Percentiles rank a stretch among this genome's conserved stretches.
phyloP scores from a whole-genome alignment of 192 early-diverging fungal species.

The Coemansia sp. region DNA sequence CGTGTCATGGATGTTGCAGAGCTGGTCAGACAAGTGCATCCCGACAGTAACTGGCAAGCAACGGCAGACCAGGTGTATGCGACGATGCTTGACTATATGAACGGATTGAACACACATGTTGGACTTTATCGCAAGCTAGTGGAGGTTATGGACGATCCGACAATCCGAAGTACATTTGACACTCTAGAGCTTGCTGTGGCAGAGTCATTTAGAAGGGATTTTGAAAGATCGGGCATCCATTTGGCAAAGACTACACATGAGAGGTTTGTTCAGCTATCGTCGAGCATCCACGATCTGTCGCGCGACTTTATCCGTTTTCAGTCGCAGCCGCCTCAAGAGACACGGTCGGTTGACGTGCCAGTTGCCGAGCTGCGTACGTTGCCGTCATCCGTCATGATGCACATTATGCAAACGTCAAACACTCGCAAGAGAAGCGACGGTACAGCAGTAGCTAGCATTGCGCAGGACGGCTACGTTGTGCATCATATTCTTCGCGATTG shows the following conservation, averaged over 20 bases:
- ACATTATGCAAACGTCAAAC: conserved; percentile 36
- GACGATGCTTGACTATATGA: conserved; percentile 80
- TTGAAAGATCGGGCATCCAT: conserved; percentile 95
- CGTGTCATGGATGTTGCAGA: conserved; percentile 91
- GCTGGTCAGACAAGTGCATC: conserved; percentile 89
- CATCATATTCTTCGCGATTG: conserved; percentile 56
- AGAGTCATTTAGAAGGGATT: conserved; percentile 81
- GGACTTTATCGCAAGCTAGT: conserved; percentile 78
- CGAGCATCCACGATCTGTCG: conserved; percentile 75
- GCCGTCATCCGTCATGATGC: conserved; percentile 59
- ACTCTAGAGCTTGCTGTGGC: conserved; percentile 77
- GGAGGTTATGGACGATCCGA: conserved; percentile 61
- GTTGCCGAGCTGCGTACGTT: conserved; percentile 62
- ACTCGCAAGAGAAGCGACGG: conserved; percentile 36
- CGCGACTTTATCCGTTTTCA: conserved; percentile 67
- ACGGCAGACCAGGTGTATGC: conserved; percentile 79
- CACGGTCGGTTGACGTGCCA: conserved; percentile 14
- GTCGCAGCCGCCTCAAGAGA: conserved; percentile 13
- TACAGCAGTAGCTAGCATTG: conserved; percentile 25
- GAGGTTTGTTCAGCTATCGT: conserved; percentile 80
- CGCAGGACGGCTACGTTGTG: conserved; percentile 34
- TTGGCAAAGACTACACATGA: conserved; percentile 64
- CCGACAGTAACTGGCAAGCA: conserved; percentile 65
- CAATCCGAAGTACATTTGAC: conserved; percentile 58
- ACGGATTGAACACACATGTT: conserved; percentile 90